Percentiles rank a stretch among this genome's conserved stretches.
phyloP scores from a whole-genome alignment of 2,329 filamentous ascomycete genomes.

The Calycina marina region DNA sequence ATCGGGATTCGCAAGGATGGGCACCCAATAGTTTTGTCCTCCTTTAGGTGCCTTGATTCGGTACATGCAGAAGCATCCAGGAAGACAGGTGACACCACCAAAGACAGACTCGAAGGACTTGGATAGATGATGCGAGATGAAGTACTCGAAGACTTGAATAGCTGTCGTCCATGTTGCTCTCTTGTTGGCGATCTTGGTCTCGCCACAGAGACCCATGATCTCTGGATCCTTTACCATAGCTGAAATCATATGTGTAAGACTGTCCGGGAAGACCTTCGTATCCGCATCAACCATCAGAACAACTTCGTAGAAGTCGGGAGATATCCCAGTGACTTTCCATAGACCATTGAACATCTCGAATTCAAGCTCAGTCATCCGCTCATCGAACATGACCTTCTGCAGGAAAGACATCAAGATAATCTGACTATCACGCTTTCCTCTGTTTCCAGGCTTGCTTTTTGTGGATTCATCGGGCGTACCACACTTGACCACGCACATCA shows the following conservation, averaged over 20 bases:
- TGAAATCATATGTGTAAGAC: conserved; percentile 94
- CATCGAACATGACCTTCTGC: conserved; percentile 99
- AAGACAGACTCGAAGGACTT: conserved; percentile 98
- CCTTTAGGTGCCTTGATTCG: conserved; percentile 98
- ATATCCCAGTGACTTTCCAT: conserved; percentile 97
- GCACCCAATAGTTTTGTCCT: conserved; percentile 98
- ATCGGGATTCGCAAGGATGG: conserved; percentile 94
- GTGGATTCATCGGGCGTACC: conserved; percentile 76
- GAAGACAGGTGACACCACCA: conserved; percentile 95
- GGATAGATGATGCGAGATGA: conserved; percentile 92
- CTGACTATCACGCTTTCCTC: conserved; percentile 97
- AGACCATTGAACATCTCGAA: conserved; percentile 99
- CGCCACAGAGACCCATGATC: conserved; percentile 96
- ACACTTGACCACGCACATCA: conserved; percentile 94
- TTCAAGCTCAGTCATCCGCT: conserved; percentile 98
- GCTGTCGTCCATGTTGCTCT: conserved; percentile 86
- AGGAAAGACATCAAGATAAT: conserved; percentile 99
- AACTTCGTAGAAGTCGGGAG: conserved; percentile 93
- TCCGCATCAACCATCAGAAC: conserved; percentile 99
- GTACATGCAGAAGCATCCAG: conserved; percentile 99
- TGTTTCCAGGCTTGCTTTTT: conserved; percentile 83
- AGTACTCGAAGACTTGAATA: conserved; percentile 99
- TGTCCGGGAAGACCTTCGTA: conserved; percentile 98
- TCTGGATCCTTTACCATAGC: conserved; percentile 99
- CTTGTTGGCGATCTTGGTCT: conserved; percentile 99